Evolutionary conservation across 75 land plant species (phyloP).

Genomic region (Pinus albicaulis): DNA sequence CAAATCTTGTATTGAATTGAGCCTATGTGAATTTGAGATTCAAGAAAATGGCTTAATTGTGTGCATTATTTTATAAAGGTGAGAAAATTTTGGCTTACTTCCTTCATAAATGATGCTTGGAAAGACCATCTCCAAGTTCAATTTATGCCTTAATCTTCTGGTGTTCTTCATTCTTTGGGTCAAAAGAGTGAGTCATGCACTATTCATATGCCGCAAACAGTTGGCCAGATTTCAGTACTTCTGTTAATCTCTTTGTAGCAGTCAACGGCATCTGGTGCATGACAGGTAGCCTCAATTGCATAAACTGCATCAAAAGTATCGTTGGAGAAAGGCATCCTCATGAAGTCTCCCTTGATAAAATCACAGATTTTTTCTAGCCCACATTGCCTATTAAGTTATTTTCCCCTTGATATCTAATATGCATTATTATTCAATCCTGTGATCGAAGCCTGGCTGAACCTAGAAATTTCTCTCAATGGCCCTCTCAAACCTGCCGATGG

Average conservation of each 20-base stretch:
- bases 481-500: no score
- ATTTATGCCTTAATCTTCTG: slow-evolving; percentile 89
- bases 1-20: no score
- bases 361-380: slow-evolving; percentile 73
- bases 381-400: slow-evolving; percentile 49
- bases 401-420: no score
- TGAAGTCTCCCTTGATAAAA: slow-evolving; percentile 97
- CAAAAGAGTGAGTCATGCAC: slow-evolving; percentile 92
- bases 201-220: slow-evolving; percentile 96
- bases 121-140: no score
- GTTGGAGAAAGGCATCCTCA: slow-evolving; percentile 91
- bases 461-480: no score
- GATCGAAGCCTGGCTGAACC: no score
- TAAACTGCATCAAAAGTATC: slow-evolving; percentile 88
- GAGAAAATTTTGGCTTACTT: no score
- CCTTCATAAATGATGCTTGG: no score
- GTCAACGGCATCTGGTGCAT: slow-evolving; percentile 96
- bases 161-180: slow-evolving; percentile 80
- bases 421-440: no score
- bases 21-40: no score
- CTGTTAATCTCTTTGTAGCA: slow-evolving; percentile 91
- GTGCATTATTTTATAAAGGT: no score
- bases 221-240: slow-evolving; percentile 92
- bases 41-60: no score
- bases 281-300: slow-evolving; percentile 98